A percentile compares a stretch with the other conserved stretches of the same genome.
phyloP scores from a whole-genome alignment of 2,329 filamentous ascomycete species.

The Ceratocystis albifundus region DNA sequence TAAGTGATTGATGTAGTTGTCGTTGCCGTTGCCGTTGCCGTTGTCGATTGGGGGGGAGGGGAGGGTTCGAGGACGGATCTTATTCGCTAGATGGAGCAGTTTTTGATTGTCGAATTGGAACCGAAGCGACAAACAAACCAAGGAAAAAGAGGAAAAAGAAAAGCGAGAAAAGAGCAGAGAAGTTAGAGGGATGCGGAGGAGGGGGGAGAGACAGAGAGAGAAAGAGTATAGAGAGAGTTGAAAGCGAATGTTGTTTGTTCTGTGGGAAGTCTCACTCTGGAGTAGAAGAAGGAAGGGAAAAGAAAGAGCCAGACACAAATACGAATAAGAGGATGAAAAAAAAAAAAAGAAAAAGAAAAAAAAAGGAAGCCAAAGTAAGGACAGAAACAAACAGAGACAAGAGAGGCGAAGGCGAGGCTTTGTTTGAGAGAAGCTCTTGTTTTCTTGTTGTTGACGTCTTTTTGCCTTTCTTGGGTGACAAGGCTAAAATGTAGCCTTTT shows the following conservation, averaged over 20 bases:
- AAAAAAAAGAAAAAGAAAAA: background rate
- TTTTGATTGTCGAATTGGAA: background rate
- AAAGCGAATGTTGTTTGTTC: background rate
- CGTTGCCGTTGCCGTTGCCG: background rate
- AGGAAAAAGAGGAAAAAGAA: background rate
- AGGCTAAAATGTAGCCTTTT: constrained; percentile 11
- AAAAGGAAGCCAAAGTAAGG: background rate
- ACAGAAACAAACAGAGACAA: background rate
- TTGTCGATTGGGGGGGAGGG: background rate
- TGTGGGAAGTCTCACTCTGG: background rate
- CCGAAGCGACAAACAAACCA: background rate
- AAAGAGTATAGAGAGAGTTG: background rate
- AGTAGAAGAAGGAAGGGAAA: background rate
- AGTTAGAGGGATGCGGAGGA: background rate
- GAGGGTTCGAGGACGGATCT: background rate
- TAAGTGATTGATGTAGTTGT: background rate
- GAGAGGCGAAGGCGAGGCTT: background rate
- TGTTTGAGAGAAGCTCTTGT: background rate
- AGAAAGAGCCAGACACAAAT: background rate
- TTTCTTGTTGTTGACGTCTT: constrained; percentile 9
- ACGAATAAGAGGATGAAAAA: background rate
- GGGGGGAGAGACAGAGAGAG: background rate
- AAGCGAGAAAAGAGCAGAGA: background rate
- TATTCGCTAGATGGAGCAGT: background rate
- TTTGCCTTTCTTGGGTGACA: background rate